phyloP scores from a whole-genome alignment of 2,329 filamentous ascomycete genomes.

The Pseudopithomyces chartarum region DNA sequence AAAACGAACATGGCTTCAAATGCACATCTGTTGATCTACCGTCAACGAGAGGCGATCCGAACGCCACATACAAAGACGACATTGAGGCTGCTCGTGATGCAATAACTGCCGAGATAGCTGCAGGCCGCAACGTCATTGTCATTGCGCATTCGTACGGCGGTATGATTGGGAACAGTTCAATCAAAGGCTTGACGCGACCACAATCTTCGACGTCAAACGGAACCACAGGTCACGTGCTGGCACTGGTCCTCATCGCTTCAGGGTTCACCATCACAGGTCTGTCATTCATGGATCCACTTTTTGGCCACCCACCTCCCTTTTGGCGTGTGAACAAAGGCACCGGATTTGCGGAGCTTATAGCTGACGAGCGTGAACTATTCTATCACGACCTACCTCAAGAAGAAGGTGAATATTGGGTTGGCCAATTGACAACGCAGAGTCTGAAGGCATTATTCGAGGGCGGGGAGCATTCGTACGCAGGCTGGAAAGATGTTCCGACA shows the following conservation, averaged over 20 bases:
- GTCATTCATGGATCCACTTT: slow-evolving; percentile 20
- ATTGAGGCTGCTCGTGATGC: slow-evolving; percentile 11
- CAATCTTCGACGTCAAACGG: background rate
- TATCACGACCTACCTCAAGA: slow-evolving; percentile 56
- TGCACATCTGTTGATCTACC: slow-evolving; percentile 14
- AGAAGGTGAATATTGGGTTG: slow-evolving; percentile 52
- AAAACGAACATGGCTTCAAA: slow-evolving; percentile 7
- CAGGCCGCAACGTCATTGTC: slow-evolving; percentile 50
- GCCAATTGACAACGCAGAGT: slow-evolving; percentile 48
- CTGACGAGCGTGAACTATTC: slow-evolving; percentile 49
- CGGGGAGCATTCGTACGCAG: slow-evolving; percentile 51
- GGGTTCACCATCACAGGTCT: slow-evolving; percentile 21
- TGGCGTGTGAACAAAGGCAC: slow-evolving; percentile 27
- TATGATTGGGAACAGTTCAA: slow-evolving; percentile 52
- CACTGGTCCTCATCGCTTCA: slow-evolving; percentile 20
- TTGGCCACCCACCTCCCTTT: slow-evolving; percentile 14
- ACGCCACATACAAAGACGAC: slow-evolving; percentile 22
- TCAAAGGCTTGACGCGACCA: slow-evolving; percentile 48
- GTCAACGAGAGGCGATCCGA: slow-evolving; percentile 14
- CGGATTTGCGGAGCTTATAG: slow-evolving; percentile 49
- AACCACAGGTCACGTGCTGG: slow-evolving; percentile 12
- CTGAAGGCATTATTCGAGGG: slow-evolving; percentile 54
- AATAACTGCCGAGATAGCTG: slow-evolving; percentile 10
- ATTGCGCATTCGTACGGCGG: slow-evolving; percentile 58
- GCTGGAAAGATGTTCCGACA: slow-evolving; percentile 54